Evolutionary conservation across 2,329 filamentous ascomycete genomes (phyloP), one percentile per base, ranked within the genome.

Genomic region (Pochonia chlamydosporia): DNA sequence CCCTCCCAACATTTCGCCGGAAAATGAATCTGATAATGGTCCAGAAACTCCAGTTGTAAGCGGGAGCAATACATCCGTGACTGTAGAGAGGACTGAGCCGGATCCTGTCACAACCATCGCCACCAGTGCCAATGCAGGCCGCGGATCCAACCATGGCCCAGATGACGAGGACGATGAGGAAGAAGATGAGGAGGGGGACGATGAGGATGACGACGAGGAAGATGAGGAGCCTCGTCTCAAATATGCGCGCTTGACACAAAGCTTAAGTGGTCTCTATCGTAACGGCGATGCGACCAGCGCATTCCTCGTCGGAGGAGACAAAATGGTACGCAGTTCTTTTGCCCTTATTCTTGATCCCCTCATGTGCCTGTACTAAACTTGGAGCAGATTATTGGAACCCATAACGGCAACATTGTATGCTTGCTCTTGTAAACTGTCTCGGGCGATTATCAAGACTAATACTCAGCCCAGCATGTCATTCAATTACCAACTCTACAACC

Each of bases 191-290:
- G 79, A 81, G 0, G 80, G 83, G 0, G 79, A 82, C 0, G 82
- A 84, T 0, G 85, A 89, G 0, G 85, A 87, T 0, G 84, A 86
- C 0, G 89, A 95, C 0, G 89, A 91, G 0, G 90, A 93, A 3
- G 91, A 96, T 5, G 92, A 97, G 16, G 92, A 97, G 67, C 95
- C 93, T 24, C 86, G 85, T 61, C 79, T 99, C 58, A 99, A 99
- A 68, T 96, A 96, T 65, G 86, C 85, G 43, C 85, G 89, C 42
- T 70, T 97, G 56, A 97, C 93, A 7, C 85, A 84, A 51, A 84
- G 85, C 59, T 71, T 99, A 51, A 82, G 79, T 23, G 74, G 85
- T 37, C 80, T 96, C 28, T 99, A 99, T 70, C 84, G 90, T 49
- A 96, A 95, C 70, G 91, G 89, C 57, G 93, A 99, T 76, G 89